Evolutionary conservation across 768 basidiomycete species (phyloP), one percentile per base, ranked within the genome.

Genomic region (Amanita thiersii): DNA sequence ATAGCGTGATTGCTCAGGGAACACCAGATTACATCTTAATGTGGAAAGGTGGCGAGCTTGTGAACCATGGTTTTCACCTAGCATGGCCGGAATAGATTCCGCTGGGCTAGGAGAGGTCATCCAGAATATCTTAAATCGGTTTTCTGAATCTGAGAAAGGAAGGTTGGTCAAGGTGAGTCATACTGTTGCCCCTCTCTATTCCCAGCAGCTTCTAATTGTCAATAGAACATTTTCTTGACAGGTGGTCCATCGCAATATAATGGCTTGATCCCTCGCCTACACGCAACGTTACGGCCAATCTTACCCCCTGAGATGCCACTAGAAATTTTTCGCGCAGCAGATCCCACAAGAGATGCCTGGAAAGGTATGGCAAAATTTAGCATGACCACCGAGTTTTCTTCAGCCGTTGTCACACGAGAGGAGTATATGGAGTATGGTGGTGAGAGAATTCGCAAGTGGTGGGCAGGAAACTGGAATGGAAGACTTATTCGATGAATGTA

Each of bases 71-170:
- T 96, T 94, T 64, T 81, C 86, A 19, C 94, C 94, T 0, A 69
- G 67, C n/a, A 92, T 96, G 77, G 93, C 89, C 2, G 94, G 96
- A 1, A 70, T 94, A 12, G 96, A 98, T 58, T 88, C 83, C 9
- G 94, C 96, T 0, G 96, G 96, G 0, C 61, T 99, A 6, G 86
- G 83, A n/a, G 96, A 99, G 60, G 79, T 97, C 2, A 63, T 92
- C 12, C 90, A 88, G 52, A 86, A 78, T 55, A 73, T 97, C 34
- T 70, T 99, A 39, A 69, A 75, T 32, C 65, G 81, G 39, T 90
- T 91, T 62, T 60, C 71, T 3, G 72, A 77, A 17, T 62, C 62
- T 2, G 85, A 92, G 39, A 81, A 86, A 54, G 68, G 63, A 17
- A 67, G 78, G 36, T 69, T 98, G 30, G 86, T 86, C 49, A 76